phyloP scores from a whole-genome alignment of 2,329 filamentous ascomycete species.

The Cladosporium sp. region DNA sequence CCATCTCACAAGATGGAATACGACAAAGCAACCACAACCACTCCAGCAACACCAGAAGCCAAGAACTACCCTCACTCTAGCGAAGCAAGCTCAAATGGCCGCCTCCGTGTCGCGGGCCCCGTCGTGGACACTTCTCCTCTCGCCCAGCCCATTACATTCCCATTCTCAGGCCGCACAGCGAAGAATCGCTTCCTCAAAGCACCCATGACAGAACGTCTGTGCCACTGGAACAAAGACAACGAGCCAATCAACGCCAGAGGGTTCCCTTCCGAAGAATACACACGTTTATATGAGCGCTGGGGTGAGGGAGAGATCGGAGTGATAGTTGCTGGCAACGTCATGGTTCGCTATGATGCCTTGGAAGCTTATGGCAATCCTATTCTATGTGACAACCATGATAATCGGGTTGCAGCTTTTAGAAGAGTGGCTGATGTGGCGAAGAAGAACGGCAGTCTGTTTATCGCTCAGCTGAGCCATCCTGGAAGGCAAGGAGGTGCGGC shows the following conservation, averaged over 20 bases:
- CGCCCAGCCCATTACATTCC: slow-evolving; percentile 32
- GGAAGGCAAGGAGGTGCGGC: slow-evolving; percentile 34
- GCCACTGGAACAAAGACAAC: slow-evolving; percentile 31
- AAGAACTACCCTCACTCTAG: slow-evolving; percentile 29
- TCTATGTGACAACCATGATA: slow-evolving; percentile 32
- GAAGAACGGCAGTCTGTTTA: slow-evolving; percentile 32
- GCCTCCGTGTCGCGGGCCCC: slow-evolving; percentile 30
- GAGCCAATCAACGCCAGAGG: slow-evolving; percentile 32
- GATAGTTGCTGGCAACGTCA: slow-evolving; percentile 36
- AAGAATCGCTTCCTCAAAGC: slow-evolving; percentile 38
- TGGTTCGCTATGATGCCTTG: slow-evolving; percentile 36
- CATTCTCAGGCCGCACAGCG: slow-evolving; percentile 34
- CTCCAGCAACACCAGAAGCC: slow-evolving; percentile 25
- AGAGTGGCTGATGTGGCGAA: slow-evolving; percentile 30
- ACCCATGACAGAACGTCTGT: slow-evolving; percentile 38
- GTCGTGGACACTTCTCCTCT: slow-evolving; percentile 29
- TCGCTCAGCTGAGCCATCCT: slow-evolving; percentile 37
- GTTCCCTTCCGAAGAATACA: slow-evolving; percentile 32
- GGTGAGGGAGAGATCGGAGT: slow-evolving; percentile 36
- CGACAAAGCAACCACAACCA: slow-evolving; percentile 26
- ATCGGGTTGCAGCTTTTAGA: slow-evolving; percentile 30
- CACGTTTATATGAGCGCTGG: slow-evolving; percentile 34
- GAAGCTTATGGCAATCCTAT: slow-evolving; percentile 38
- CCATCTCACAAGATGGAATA: too few species aligned
- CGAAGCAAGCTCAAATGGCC: slow-evolving; percentile 26